Percentiles rank a stretch among this genome's conserved stretches.
phyloP scores from a whole-genome alignment of 805 yeast species.

The Ogataea methanolica region DNA sequence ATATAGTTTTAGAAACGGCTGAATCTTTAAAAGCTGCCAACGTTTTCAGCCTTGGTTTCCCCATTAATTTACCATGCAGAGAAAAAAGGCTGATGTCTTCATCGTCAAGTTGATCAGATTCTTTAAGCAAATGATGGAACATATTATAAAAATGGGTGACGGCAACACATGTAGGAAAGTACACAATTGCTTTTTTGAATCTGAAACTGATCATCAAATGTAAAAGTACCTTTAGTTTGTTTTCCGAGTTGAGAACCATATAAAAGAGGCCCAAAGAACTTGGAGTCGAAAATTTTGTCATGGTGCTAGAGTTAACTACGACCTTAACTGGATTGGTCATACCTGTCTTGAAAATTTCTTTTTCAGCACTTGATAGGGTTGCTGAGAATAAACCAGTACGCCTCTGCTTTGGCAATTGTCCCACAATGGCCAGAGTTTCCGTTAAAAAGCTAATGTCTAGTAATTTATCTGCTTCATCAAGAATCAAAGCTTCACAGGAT shows the following conservation, averaged over 20 bases:
- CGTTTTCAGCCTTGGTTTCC: conserved; percentile 73
- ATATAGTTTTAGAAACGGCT: conserved; percentile 45
- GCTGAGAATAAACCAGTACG: conserved; percentile 95
- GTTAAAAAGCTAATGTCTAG: conserved; percentile 71
- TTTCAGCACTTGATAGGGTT: conserved; percentile 79
- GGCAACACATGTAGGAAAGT: conserved; percentile 84
- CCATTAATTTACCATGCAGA: conserved; percentile 86
- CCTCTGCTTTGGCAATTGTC: conserved; percentile 79
- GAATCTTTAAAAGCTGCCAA: conserved; percentile 54
- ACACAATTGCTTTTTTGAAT: conserved; percentile 80
- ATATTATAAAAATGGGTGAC: conserved; percentile 73
- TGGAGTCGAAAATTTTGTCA: conserved; percentile 48
- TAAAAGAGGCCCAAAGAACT: conserved; percentile 58
- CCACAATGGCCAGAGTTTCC: conserved; percentile 64
- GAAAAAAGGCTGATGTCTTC: conserved; percentile 48
- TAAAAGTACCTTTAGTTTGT: conserved; percentile 57
- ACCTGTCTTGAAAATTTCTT: conserved; percentile 77
- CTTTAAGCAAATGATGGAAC: conserved; percentile 37
- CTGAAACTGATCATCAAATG: conserved; percentile 47
- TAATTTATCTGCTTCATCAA: conserved; percentile 92
- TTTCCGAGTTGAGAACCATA: conserved; percentile 51
- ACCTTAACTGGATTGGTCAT: conserved; percentile 90
- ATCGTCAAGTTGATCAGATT: conserved; percentile 13
- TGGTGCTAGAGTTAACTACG: conserved; percentile 54
- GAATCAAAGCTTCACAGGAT: conserved; percentile 65